These are phyloP conservation scores for Coccomyxa sp. DNA, from an alignment of 139 green algal genomes.

Conservation along the genomic window DNA sequence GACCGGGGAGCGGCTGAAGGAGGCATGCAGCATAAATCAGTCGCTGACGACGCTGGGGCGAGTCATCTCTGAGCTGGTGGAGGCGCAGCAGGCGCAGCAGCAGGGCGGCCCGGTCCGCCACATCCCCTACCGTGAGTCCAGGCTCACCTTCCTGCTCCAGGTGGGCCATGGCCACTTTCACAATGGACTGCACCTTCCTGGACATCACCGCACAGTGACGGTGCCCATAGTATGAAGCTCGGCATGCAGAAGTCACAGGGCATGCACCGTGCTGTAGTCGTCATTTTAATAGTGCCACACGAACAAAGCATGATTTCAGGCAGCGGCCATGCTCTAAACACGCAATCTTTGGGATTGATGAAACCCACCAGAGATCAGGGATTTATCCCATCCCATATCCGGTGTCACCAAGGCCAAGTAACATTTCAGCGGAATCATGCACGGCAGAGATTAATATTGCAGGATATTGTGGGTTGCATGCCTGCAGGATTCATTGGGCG, in stretches of 20 bases:
- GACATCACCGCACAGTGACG: too few species aligned
- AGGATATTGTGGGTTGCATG: too few species aligned
- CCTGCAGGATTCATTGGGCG: constrained; percentile 83
- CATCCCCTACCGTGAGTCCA: constrained; percentile 93
- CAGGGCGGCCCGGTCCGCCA: constrained; percentile 44
- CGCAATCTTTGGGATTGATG: neutral
- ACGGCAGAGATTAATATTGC: neutral
- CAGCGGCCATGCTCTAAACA: neutral
- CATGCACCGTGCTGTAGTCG: too few species aligned
- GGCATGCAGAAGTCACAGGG: too few species aligned
- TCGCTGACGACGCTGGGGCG: constrained; percentile 85
- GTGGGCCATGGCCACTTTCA: constrained; percentile 19
- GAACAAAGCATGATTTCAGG: neutral
- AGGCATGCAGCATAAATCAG: constrained; percentile 95
- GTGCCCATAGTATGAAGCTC: too few species aligned
- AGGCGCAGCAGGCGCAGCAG: constrained; percentile 64
- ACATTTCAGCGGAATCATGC: neutral
- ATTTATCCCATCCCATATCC: too few species aligned
- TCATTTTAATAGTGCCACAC: neutral
- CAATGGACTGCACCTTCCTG: too few species aligned
- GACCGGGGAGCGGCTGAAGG: constrained; percentile 82
- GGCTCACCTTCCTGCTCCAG: constrained; percentile 95
- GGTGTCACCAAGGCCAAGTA: neutral
- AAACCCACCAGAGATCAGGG: too few species aligned
- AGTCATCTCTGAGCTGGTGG: constrained; percentile 86